Conservation (phyloP, 257 asterid genomes). For the Solanum phureja region DNA sequence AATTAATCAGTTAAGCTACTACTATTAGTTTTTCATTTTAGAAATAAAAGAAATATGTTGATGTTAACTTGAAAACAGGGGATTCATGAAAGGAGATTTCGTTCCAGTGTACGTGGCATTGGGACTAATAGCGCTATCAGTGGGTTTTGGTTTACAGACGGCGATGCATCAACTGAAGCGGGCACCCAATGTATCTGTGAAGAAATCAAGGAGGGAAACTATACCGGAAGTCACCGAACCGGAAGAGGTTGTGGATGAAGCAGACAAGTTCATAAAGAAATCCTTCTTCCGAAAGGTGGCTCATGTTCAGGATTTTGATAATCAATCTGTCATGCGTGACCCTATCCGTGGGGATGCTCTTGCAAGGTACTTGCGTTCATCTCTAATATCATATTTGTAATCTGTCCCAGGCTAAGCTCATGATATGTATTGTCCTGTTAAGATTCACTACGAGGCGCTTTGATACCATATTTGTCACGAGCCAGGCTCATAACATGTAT, state of each 20-base stretch:
- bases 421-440: no score
- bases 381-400: no score
- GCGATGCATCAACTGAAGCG: conserved; percentile 15
- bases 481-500: background rate
- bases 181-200: conserved; percentile 19
- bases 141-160: conserved; percentile 11
- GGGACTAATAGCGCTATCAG: conserved; percentile 9
- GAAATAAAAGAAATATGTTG: background rate
- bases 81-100: conserved; percentile 1
- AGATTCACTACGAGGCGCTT: background rate
- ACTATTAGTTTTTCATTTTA: background rate
- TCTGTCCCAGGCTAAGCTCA: no score
- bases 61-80: background rate
- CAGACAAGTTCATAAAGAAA: conserved; percentile 7
- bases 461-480: background rate
- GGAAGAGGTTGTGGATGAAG: conserved; percentile 17
- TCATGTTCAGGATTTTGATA: conserved; percentile 21
- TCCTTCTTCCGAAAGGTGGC: conserved; percentile 33
- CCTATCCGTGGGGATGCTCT: conserved; percentile 12
- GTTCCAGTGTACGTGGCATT: conserved; percentile 22
- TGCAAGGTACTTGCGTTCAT: background rate
- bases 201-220: conserved; percentile 24
- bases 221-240: conserved; percentile 29
- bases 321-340: conserved; percentile 6
- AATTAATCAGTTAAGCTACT: background rate